Percentiles rank a stretch among this genome's conserved stretches.
Conservation (phyloP, 2,329 filamentous ascomycete species). For the Aspergillus fischeri region DNA sequence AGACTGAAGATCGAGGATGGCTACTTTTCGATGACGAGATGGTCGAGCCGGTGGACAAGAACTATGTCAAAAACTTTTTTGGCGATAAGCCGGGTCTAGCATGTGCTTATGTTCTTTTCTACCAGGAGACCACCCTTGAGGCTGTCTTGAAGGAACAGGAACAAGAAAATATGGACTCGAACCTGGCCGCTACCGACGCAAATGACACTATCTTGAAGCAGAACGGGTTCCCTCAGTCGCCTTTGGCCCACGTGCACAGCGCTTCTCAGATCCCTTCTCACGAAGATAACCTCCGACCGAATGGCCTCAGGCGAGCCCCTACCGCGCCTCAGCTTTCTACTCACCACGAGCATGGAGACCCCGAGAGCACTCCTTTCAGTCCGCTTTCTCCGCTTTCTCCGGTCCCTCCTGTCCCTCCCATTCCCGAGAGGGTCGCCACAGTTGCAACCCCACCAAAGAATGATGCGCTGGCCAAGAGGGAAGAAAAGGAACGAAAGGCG, state of each 20-base stretch:
- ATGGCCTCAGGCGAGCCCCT: conserved; percentile 36
- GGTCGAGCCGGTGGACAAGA: conserved; percentile 95
- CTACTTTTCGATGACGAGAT: conserved; percentile 96
- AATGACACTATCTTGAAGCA: conserved; percentile 26
- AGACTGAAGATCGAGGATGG: conserved; percentile 94
- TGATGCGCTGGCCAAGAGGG: conserved; percentile 65
- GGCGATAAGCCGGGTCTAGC: conserved; percentile 87
- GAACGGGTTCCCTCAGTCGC: conserved; percentile 29
- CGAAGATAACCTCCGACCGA: conserved; percentile 32
- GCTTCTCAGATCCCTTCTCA: conserved; percentile 32
- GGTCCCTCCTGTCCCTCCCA: conserved; percentile 16
- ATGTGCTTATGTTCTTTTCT: conserved; percentile 95
- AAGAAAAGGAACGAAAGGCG: conserved; percentile 56
- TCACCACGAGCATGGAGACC: conserved; percentile 29
- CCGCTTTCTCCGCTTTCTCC: conserved; percentile 11
- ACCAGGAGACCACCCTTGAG: conserved; percentile 80
- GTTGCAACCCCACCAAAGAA: conserved; percentile 42
- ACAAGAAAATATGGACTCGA: conserved; percentile 58
- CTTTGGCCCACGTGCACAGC: conserved; percentile 38
- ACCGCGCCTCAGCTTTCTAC: conserved; percentile 47
- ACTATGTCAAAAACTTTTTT: conserved; percentile 95
- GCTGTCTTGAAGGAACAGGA: conserved; percentile 74
- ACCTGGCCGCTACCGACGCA: conserved; percentile 47
- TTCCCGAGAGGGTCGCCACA: conserved; percentile 16
- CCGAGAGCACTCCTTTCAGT: conserved; percentile 9